Conservation (phyloP, 2,329 filamentous ascomycete genomes). For the Diplocarpon mali region DNA sequence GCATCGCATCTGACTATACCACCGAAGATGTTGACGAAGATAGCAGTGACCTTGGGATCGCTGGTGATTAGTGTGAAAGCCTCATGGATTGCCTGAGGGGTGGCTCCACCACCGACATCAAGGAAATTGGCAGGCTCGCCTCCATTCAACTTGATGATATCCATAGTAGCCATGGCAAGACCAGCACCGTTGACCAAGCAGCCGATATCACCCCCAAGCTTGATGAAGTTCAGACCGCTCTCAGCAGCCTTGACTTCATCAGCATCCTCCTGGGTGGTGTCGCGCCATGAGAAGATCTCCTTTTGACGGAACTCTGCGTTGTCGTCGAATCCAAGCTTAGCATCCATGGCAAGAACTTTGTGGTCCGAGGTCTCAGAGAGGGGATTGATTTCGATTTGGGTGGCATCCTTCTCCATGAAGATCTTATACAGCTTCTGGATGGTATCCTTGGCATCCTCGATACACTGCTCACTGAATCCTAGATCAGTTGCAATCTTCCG, state of each 20-base stretch:
- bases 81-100: constrained; percentile 89
- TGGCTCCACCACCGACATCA: constrained; percentile 95
- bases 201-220: constrained; percentile 97
- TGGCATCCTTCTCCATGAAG: constrained; percentile 96
- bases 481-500: constrained; percentile 81
- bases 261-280: constrained; percentile 88
- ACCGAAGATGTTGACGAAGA: constrained; percentile 99
- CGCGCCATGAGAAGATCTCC: constrained; percentile 89
- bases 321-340: constrained; percentile 97
- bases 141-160: constrained; percentile 99
- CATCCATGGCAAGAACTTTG: constrained; percentile 97
- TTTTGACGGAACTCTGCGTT: constrained; percentile 98
- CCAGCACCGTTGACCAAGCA: constrained; percentile 98
- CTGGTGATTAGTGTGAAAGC: constrained; percentile 98
- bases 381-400: constrained; percentile 99
- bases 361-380: constrained; percentile 97
- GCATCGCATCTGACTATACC: constrained; percentile 97
- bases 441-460: constrained; percentile 88
- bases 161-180: constrained; percentile 99
- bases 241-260: constrained; percentile 96
- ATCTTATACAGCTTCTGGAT: constrained; percentile 99
- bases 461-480: constrained; percentile 95
- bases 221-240: constrained; percentile 98
- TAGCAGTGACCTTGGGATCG: constrained; percentile 94
- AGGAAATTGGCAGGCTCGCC: constrained; percentile 96